These are phyloP conservation scores for Ormosia emarginata DNA, from an alignment of 306 rosid genomes.

Conservation along the genomic window DNA sequence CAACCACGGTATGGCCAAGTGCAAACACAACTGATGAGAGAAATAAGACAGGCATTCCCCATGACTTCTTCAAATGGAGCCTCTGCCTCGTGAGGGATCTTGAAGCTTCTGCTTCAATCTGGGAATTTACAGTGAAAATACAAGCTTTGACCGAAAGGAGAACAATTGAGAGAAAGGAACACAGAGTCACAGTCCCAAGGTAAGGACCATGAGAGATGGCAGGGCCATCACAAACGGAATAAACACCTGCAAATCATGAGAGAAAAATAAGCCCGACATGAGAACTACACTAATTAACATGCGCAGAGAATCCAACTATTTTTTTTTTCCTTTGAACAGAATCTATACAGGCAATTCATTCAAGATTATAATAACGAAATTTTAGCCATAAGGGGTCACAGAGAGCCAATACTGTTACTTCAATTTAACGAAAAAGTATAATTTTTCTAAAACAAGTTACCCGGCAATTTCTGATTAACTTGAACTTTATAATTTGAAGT, in stretches of 20 bases:
- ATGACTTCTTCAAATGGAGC: conserved; percentile 91
- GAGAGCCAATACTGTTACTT: neutral
- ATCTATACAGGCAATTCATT: neutral
- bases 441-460: neutral
- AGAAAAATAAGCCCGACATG: neutral
- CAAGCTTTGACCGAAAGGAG: conserved; percentile 88
- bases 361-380: neutral
- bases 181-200: conserved; percentile 87
- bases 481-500: neutral
- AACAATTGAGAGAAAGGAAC: conserved; percentile 67
- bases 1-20: conserved; percentile 93
- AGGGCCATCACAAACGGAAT: conserved; percentile 86
- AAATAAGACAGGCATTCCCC: conserved; percentile 99
- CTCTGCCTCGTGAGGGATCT: conserved; percentile 69
- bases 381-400: neutral
- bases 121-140: conserved; percentile 82
- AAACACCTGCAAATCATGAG: conserved; percentile 66
- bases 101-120: conserved; percentile 78
- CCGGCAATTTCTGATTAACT: neutral
- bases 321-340: neutral
- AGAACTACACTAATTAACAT: conserved; percentile 1
- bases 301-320: neutral
- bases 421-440: neutral
- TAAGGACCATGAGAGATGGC: conserved; percentile 96
- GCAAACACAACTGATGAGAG: conserved; percentile 93